Evolutionary conservation across 1,284 basidiomycete species (phyloP).

Genomic region (Apiotrichum gracile): DNA sequence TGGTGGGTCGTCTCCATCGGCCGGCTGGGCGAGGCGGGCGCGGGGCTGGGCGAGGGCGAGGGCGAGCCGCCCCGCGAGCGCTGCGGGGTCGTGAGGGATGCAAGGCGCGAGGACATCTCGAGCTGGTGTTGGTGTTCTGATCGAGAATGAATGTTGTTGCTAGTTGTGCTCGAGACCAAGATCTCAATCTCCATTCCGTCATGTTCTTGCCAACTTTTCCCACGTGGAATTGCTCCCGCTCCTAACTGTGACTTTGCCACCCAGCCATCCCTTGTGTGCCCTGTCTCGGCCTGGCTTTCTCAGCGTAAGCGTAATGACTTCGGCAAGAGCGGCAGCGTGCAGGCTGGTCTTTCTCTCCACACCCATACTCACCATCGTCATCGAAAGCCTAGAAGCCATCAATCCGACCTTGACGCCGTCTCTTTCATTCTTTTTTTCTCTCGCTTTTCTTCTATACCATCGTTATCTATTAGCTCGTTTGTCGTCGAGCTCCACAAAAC

Average conservation of each 20-base stretch:
- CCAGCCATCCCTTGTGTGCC: background rate
- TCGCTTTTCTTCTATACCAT: too few species aligned
- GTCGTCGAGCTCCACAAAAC: background rate
- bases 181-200: background rate
- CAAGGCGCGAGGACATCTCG: constrained; percentile 12
- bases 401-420: too few species aligned
- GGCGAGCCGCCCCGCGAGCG: constrained; percentile 47
- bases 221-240: background rate
- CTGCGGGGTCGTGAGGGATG: constrained; percentile 47
- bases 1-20: constrained; percentile 37
- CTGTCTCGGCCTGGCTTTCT: background rate
- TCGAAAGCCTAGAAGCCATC: too few species aligned
- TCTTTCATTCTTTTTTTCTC: background rate
- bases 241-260: background rate
- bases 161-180: too few species aligned
- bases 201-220: background rate
- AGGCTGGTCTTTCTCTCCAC: too few species aligned
- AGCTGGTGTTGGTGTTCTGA: background rate
- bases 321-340: too few species aligned
- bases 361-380: too few species aligned
- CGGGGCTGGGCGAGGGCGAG: constrained; percentile 42
- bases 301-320: too few species aligned
- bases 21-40: constrained; percentile 14
- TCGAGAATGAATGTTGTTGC: background rate
- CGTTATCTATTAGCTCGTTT: background rate